Percentiles rank a stretch among this genome's conserved stretches.
Conservation (phyloP, 257 asterid genomes). For the Nicotiana knightiana region DNA sequence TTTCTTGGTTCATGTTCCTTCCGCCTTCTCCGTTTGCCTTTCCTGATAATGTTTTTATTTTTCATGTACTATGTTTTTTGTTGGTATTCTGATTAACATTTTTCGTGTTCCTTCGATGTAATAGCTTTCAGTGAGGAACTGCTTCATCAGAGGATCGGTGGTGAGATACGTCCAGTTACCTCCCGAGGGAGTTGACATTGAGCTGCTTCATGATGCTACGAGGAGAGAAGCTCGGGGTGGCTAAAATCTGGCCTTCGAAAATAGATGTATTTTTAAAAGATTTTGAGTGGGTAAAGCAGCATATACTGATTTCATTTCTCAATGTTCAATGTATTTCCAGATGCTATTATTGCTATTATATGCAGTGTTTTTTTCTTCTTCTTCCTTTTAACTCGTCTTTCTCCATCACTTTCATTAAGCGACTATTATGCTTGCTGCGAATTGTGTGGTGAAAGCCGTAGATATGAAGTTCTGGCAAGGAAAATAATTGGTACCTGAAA, state of each 20-base stretch:
- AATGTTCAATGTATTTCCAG: not conserved
- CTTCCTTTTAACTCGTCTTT: not conserved
- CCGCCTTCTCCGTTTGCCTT: not conserved
- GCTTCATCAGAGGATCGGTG: slow-evolving; percentile 98
- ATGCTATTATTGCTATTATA: not conserved
- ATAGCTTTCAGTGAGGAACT: slow-evolving; percentile 90
- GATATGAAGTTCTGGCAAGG: not conserved
- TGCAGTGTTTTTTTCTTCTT: not conserved
- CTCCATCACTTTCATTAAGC: no score
- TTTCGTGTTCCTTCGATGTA: slow-evolving; percentile 21
- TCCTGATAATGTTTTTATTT: not conserved
- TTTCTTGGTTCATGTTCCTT: not conserved
- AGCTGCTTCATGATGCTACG: slow-evolving; percentile 93
- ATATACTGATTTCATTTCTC: not conserved
- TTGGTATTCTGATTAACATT: not conserved
- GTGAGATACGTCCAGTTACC: slow-evolving; percentile 96
- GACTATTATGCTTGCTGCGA: no score
- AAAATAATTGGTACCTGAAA: no score
- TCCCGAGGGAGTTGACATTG: slow-evolving; percentile 93
- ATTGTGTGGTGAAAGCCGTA: not conserved
- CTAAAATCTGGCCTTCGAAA: slow-evolving; percentile 13
- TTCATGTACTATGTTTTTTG: not conserved
- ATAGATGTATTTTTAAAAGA: not conserved
- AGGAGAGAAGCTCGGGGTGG: slow-evolving; percentile 95
- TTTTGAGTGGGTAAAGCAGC: not conserved